These are phyloP conservation scores for Mortierella claussenii DNA, from an alignment of 192 early-diverging fungal genomes.

Conservation along the genomic window DNA sequence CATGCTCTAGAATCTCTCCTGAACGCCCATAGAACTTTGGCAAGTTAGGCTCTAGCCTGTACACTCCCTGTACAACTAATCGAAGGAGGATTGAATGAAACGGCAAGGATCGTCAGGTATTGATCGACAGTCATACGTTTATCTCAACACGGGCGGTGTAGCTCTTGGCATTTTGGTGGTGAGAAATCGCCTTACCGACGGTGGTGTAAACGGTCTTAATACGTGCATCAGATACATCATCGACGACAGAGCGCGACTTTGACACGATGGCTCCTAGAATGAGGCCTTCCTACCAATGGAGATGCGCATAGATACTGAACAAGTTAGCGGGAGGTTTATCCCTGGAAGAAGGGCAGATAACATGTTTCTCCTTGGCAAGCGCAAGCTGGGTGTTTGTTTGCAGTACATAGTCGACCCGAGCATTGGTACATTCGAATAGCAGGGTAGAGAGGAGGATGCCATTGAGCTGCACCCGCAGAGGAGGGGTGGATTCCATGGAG, in stretches of 20 bases:
- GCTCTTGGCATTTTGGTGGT: too few relatives aligned
- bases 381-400: too few relatives aligned
- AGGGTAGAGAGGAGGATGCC: slow-evolving; percentile 46
- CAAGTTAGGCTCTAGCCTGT: slow-evolving; percentile 41
- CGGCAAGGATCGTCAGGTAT: background rate
- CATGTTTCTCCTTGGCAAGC: too few relatives aligned
- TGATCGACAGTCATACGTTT: too few relatives aligned
- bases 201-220: slow-evolving; percentile 31
- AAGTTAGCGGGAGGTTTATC: background rate
- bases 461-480: slow-evolving; percentile 36
- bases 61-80: slow-evolving; percentile 44
- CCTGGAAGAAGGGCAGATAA: background rate
- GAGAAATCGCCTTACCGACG: slow-evolving; percentile 15
- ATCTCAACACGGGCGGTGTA: too few relatives aligned
- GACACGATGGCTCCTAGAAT: slow-evolving; percentile 32
- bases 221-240: slow-evolving; percentile 39
- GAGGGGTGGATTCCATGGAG: slow-evolving; percentile 12
- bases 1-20: slow-evolving; percentile 25
- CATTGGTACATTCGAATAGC: slow-evolving; percentile 49
- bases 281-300: slow-evolving; percentile 35
- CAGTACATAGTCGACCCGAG: slow-evolving; percentile 49
- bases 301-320: background rate
- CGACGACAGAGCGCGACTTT: slow-evolving; percentile 33
- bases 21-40: slow-evolving; percentile 46
- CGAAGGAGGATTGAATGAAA: background rate